A percentile compares a stretch with the other conserved stretches of the same genome.
phyloP scores from a whole-genome alignment of 495 filamentous ascomycete species.

The Penicillium antarcticum region DNA sequence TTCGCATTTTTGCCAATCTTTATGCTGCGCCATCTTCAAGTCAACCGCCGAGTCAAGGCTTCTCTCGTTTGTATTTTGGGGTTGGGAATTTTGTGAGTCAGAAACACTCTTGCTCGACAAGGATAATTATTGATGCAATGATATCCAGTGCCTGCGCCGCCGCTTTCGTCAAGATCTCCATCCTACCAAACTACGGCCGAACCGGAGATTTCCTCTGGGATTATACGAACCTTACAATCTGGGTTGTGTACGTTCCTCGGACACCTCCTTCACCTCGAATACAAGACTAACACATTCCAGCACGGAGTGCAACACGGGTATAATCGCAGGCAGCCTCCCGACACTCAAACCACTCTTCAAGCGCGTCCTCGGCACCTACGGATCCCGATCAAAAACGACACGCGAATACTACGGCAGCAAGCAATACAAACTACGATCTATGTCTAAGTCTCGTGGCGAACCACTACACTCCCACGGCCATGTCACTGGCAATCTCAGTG shows the following conservation, averaged over 20 bases:
- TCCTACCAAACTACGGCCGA: constrained; percentile 33
- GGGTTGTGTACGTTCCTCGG: constrained; percentile 19
- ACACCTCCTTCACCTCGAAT: constrained; percentile 2
- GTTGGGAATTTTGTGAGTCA: constrained; percentile 41
- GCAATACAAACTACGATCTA: constrained; percentile 9
- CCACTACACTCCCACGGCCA: neutral
- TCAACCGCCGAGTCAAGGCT: constrained; percentile 37
- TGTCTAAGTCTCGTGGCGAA: constrained; percentile 7
- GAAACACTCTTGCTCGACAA: neutral
- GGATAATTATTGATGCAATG: neutral
- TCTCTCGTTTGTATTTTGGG: constrained; percentile 39
- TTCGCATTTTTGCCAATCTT: constrained; percentile 41
- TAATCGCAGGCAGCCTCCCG: constrained; percentile 43
- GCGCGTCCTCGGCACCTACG: constrained; percentile 21
- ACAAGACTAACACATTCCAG: constrained; percentile 7
- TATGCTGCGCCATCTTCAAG: constrained; percentile 40
- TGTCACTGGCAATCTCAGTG: neutral
- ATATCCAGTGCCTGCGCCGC: constrained; percentile 39
- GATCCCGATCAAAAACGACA: constrained; percentile 14
- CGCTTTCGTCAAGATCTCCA: constrained; percentile 43
- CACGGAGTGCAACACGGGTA: constrained; percentile 38
- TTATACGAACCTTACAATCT: constrained; percentile 24
- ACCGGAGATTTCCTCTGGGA: constrained; percentile 47
- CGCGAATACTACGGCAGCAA: constrained; percentile 11
- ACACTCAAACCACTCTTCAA: constrained; percentile 42